Evolutionary conservation across 306 rosid species (phyloP).

Genomic region (Senna siamea): DNA sequence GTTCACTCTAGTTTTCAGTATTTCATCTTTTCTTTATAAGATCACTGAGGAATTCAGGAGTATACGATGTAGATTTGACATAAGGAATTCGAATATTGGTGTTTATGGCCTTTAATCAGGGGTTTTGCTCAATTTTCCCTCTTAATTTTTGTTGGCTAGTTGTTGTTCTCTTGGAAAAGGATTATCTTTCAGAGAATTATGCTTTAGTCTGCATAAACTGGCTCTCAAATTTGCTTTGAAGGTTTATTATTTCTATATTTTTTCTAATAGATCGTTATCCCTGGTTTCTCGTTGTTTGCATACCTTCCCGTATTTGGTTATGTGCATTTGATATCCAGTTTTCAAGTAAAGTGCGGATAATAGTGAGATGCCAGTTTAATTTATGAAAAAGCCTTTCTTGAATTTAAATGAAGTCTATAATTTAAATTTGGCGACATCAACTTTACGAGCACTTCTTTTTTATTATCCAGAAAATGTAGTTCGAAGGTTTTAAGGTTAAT

Average conservation of each 20-base stretch:
- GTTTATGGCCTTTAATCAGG: slow-evolving; percentile 20
- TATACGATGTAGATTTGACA: slow-evolving; percentile 33
- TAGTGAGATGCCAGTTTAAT: not conserved
- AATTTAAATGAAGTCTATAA: not conserved
- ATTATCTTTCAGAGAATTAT: not conserved
- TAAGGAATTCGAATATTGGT: not conserved
- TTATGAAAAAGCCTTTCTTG: not conserved
- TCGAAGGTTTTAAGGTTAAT: not conserved
- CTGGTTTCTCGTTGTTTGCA: not conserved
- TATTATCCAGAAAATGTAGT: not conserved
- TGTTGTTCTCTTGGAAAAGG: not conserved
- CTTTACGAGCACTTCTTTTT: not conserved
- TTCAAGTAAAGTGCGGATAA: slow-evolving; percentile 16
- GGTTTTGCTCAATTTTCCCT: not conserved
- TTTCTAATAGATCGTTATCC: not conserved
- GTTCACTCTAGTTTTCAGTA: slow-evolving; percentile 26
- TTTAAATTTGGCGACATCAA: slow-evolving; percentile 27
- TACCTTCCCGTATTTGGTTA: not conserved
- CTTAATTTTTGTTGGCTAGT: not conserved
- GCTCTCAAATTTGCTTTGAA: slow-evolving; percentile 5
- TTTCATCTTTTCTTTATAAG: slow-evolving; percentile 17
- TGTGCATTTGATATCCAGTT: slow-evolving; percentile 22
- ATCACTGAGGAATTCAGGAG: slow-evolving; percentile 26
- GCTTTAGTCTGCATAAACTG: slow-evolving; percentile 19
- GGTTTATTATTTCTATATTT: not conserved